Evolutionary conservation across 805 yeast species (phyloP), one percentile per base, ranked within the genome.

Genomic region (Suhomyces pyralidae): DNA sequence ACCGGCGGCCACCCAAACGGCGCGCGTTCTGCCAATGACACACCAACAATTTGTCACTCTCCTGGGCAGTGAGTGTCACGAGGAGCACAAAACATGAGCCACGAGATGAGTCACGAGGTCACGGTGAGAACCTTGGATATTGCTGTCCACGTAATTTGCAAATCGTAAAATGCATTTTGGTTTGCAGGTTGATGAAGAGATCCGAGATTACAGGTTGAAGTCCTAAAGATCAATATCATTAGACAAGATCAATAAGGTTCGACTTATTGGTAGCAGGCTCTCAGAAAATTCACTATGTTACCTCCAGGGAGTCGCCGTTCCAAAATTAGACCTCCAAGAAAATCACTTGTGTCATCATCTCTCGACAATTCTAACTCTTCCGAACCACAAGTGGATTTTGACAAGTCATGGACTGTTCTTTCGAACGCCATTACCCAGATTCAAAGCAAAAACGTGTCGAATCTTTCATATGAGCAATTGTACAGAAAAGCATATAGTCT

Each of bases 401-500:
- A 83, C 15, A 78, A 81, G 49, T 76, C 87, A 0, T 90, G 97
- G 96, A 61, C 63, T 1, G 73, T 81, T 0, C 71, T 91, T 19
- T 69, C 85, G 7, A 73, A 78, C 38, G 96, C 97, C 19, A 85
- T 91, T 34, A 69, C 64, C 14, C 87, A 86, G 59, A 91, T 92
- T 51, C 87, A 84, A 61, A 75, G 78, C 42, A 84, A 88, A 59
- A 82, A 87, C 61, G 91, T 91, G 7, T 81, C 88, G 3, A 79
- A 81, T 52, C 71, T 91, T 25, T 87, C 94, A 1, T 91, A 89
- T 63, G 97, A 91, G 61, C 89, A 85, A 58, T 75, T 91, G 0
- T 92, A 92, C 66, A 73, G 96, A 49, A 83, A 84, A 24, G 88
- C 96, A 0, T 91, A 91, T 65, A 82, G 84, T 30, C 62, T 90